Percentiles rank a stretch among this genome's conserved stretches.
phyloP scores from a whole-genome alignment of 306 rosid species.

The Vigna mungo region DNA sequence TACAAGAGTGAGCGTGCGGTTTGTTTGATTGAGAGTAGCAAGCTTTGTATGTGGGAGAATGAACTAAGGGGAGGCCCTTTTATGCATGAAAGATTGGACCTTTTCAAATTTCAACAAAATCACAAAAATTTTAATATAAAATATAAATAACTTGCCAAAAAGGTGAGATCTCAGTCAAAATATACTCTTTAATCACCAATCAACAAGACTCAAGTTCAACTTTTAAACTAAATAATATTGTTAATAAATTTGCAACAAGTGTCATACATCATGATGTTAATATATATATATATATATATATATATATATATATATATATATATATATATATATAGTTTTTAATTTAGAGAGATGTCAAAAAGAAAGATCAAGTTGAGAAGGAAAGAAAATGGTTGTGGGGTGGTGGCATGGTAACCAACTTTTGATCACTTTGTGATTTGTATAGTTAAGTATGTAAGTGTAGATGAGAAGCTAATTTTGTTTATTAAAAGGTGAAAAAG shows the following conservation, averaged over 20 bases:
- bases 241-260: no score
- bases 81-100: constrained; percentile 56
- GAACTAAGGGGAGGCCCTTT: constrained; percentile 46
- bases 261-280: no score
- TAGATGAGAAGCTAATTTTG: not conserved
- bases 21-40: constrained; percentile 25
- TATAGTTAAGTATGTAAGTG: no score
- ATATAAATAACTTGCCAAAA: no score
- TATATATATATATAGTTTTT: no score
- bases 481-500: not conserved
- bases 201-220: no score
- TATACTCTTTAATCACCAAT: no score
- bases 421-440: constrained; percentile 21
- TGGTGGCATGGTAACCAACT: constrained; percentile 46
- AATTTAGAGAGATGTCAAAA: not conserved
- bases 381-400: constrained; percentile 46
- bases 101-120: constrained; percentile 41
- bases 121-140: no score
- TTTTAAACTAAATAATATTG: no score
- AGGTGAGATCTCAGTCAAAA: no score
- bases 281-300: no score
- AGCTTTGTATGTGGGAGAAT: constrained; percentile 47
- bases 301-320: no score
- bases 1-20: constrained; percentile 26
- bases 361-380: constrained; percentile 38